Evolutionary conservation across 306 rosid genomes (phyloP).

Genomic region (Albizia julibrissin): DNA sequence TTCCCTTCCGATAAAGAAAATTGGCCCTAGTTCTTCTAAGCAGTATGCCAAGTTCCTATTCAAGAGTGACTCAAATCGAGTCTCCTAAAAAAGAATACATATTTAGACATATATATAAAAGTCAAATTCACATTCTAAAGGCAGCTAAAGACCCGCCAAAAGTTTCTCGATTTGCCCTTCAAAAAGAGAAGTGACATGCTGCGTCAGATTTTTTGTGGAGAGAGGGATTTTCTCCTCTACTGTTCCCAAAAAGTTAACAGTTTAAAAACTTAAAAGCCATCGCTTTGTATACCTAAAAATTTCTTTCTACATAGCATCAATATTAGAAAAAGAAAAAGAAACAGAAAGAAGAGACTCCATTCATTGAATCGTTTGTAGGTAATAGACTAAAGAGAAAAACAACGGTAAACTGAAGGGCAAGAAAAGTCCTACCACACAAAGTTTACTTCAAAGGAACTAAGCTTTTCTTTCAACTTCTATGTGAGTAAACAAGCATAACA

Average conservation of each 20-base stretch:
- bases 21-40: neutral
- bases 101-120: neutral
- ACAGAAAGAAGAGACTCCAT: slow-evolving; percentile 4
- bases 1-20: too few species aligned
- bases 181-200: slow-evolving; percentile 13
- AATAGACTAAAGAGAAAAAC: neutral
- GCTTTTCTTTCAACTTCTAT: neutral
- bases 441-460: neutral
- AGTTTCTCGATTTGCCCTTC: slow-evolving; percentile 22
- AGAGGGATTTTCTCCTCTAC: neutral
- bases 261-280: neutral
- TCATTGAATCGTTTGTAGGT: neutral
- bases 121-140: slow-evolving; percentile 25
- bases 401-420: neutral
- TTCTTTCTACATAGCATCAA: neutral
- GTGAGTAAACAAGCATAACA: neutral
- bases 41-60: neutral
- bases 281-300: neutral
- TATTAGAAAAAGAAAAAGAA: neutral
- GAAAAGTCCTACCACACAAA: neutral
- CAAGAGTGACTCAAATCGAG: neutral
- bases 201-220: neutral
- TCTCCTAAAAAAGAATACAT: neutral
- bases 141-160: slow-evolving; percentile 29
- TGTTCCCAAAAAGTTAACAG: neutral